These are phyloP conservation scores for Rhizophagus sp. DNA, from an alignment of 192 early-diverging fungal species.

Conservation along the genomic window DNA sequence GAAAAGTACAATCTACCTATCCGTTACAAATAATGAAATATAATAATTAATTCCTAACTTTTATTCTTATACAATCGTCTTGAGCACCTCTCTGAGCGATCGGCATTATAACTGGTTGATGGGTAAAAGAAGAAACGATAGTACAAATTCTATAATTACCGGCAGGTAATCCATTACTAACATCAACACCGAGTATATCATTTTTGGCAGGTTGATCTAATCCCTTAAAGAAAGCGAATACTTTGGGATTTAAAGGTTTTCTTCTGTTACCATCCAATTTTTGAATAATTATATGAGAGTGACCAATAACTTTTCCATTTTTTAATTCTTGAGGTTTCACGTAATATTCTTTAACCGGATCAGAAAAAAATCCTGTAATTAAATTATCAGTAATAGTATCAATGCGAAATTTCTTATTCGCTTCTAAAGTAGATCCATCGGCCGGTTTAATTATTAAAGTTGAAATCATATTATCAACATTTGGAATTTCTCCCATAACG, in stretches of 20 bases:
- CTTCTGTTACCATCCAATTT: not conserved
- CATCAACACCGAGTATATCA: not conserved
- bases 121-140: slow-evolving; percentile 13
- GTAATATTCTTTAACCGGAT: slow-evolving; percentile 4
- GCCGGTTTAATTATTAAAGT: not conserved
- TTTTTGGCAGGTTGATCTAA: not conserved
- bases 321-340: not conserved
- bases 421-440: not conserved
- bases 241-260: not conserved
- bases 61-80: slow-evolving; percentile 29
- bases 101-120: slow-evolving; percentile 30
- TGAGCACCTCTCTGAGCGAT: slow-evolving; percentile 29
- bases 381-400: not conserved
- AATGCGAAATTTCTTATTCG: not conserved
- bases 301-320: not conserved
- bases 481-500: slow-evolving; percentile 1
- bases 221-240: slow-evolving; percentile 14
- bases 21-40: too few species aligned
- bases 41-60: not conserved
- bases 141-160: slow-evolving; percentile 28
- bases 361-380: not conserved
- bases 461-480: not conserved
- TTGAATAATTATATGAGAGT: slow-evolving; percentile 14
- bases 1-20: too few species aligned
- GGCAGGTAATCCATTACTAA: not conserved